These are phyloP conservation scores for Jamesozyma hellenica DNA, from an alignment of 805 yeast genomes.

Conservation along the genomic window DNA sequence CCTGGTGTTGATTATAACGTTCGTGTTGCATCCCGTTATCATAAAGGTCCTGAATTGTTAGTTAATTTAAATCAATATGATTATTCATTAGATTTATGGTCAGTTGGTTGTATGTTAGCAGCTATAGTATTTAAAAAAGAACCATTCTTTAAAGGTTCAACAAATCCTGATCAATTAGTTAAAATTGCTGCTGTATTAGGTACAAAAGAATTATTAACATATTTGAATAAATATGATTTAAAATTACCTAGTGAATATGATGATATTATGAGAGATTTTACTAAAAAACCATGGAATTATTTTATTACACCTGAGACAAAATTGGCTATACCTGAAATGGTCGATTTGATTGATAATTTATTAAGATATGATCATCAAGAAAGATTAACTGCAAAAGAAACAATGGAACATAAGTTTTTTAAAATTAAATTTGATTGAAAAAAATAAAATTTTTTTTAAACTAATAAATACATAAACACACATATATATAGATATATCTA, in stretches of 20 bases:
- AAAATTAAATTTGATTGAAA: conserved; percentile 24
- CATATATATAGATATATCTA: too few species aligned
- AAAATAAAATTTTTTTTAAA: too few species aligned
- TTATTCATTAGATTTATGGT: conserved; percentile 84
- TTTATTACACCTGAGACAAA: conserved; percentile 40
- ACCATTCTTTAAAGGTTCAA: conserved; percentile 86
- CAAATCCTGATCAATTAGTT: conserved; percentile 84
- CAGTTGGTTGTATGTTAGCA: conserved; percentile 85
- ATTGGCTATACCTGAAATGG: conserved; percentile 43
- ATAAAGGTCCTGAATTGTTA: conserved; percentile 84
- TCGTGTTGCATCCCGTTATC: conserved; percentile 83
- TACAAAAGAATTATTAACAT: conserved; percentile 59
- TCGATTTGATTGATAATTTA: conserved; percentile 64
- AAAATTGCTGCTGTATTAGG: conserved; percentile 85
- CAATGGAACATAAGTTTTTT: conserved; percentile 69
- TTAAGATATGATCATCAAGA: conserved; percentile 80
- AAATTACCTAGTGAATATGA: conserved; percentile 70
- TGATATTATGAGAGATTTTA: conserved; percentile 54
- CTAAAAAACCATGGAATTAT: conserved; percentile 56
- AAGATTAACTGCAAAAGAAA: conserved; percentile 80
- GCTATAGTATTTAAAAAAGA: conserved; percentile 81
- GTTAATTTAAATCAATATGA: conserved; percentile 78
- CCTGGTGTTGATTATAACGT: conserved; percentile 84
- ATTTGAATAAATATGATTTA: conserved; percentile 59
- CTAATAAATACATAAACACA: too few species aligned